A percentile compares a stretch with the other conserved stretches of the same genome.
phyloP scores from a whole-genome alignment of 2,329 filamentous ascomycete species.

The Stagonosporopsis rhizophila region DNA sequence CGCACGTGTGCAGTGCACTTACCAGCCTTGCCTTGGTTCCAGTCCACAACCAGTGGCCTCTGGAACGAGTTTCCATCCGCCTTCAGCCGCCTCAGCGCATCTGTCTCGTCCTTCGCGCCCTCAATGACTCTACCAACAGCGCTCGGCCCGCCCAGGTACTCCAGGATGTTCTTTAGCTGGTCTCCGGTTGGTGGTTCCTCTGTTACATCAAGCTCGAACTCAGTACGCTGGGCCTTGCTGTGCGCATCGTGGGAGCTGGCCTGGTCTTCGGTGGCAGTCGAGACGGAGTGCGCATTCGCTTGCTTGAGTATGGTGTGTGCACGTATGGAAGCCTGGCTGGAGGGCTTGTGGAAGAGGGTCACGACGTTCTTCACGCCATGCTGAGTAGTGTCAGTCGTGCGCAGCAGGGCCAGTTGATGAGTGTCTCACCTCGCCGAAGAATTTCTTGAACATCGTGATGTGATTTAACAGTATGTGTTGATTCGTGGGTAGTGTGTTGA shows the following conservation, averaged over 20 bases:
- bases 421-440: conserved; percentile 55
- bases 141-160: conserved; percentile 71
- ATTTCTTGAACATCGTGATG: conserved; percentile 53
- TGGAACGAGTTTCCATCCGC: conserved; percentile 72
- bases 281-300: conserved; percentile 71
- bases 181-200: conserved; percentile 80
- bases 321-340: conserved; percentile 73
- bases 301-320: conserved; percentile 82
- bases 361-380: conserved; percentile 74
- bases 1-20: conserved; percentile 27
- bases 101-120: conserved; percentile 75
- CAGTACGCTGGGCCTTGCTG: conserved; percentile 64
- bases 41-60: conserved; percentile 83
- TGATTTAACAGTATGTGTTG: neutral
- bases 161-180: conserved; percentile 82
- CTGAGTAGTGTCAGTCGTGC: conserved; percentile 38
- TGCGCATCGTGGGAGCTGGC: conserved; percentile 71
- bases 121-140: conserved; percentile 71
- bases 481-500: conserved; percentile 7
- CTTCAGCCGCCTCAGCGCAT: conserved; percentile 82
- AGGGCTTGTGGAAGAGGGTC: conserved; percentile 93
- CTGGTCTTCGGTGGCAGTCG: conserved; percentile 75
- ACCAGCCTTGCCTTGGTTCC: conserved; percentile 86
- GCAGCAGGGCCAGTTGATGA: conserved; percentile 6
- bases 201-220: conserved; percentile 88